Percentiles rank a stretch among this genome's conserved stretches.
phyloP scores from a whole-genome alignment of 192 early-diverging fungal species.

The Rhizophlyctis rosea region DNA sequence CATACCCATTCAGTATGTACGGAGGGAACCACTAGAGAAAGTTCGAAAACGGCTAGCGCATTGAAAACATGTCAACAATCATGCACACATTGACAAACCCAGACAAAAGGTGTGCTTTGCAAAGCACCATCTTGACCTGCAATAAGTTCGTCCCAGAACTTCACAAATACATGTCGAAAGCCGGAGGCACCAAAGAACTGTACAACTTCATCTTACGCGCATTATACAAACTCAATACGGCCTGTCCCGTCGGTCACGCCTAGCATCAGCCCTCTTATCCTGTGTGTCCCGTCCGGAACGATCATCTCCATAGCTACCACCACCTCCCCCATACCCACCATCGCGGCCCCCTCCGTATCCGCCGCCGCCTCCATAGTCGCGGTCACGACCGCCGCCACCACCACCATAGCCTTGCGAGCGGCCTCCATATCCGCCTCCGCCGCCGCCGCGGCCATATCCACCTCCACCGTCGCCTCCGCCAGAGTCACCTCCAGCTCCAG shows the following conservation, averaged over 20 bases:
- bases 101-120: too few relatives aligned
- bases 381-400: constrained; percentile 14
- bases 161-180: too few relatives aligned
- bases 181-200: too few relatives aligned
- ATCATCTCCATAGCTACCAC: constrained; percentile 13
- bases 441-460: constrained; percentile 15
- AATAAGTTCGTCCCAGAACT: too few relatives aligned
- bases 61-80: too few relatives aligned
- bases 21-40: too few relatives aligned
- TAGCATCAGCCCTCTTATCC: constrained; percentile 19
- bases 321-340: constrained; percentile 13
- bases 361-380: constrained; percentile 12
- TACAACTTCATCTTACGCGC: too few relatives aligned
- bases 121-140: too few relatives aligned
- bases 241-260: constrained; percentile 33
- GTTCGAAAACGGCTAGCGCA: too few relatives aligned
- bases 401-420: constrained; percentile 8
- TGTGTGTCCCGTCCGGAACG: constrained; percentile 10
- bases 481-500: constrained; percentile 33
- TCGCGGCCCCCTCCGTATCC: constrained; percentile 23
- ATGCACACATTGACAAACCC: too few relatives aligned
- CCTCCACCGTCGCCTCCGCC: constrained; percentile 20
- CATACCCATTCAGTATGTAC: too few relatives aligned
- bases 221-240: constrained; percentile 33
- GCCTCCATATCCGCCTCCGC: constrained; percentile 8